phyloP scores from a whole-genome alignment of 768 basidiomycete species.

The Psilocybe cyanescens region DNA sequence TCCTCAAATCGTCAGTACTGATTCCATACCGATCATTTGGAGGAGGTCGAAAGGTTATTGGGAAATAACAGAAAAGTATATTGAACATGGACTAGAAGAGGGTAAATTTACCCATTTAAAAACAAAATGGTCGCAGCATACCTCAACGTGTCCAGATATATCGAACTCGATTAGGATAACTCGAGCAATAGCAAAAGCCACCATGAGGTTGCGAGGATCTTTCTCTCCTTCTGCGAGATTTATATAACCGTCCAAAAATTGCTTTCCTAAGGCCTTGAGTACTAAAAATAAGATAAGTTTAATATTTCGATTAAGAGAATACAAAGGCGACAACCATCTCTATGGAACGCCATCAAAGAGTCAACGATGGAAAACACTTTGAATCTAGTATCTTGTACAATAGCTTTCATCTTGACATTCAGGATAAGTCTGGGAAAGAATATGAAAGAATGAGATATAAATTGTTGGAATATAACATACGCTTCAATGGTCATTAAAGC shows the following conservation, averaged over 20 bases:
- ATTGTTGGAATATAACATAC: conserved; percentile 30
- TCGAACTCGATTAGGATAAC: conserved; percentile 91
- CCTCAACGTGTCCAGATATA: conserved; percentile 74
- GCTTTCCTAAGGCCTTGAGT: conserved; percentile 70
- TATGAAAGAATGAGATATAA: conserved; percentile 2
- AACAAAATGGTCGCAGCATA: conserved; percentile 33
- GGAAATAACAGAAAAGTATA: conserved; percentile 97
- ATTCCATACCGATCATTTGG: conserved; percentile 95
- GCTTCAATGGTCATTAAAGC: conserved; percentile 65
- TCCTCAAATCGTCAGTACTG: conserved; percentile 82
- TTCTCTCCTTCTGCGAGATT: conserved; percentile 93
- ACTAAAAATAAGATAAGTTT: conserved; percentile 39
- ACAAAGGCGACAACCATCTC: conserved; percentile 52
- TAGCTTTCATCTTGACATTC: conserved; percentile 79
- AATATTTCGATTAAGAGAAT: neutral
- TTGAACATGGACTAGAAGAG: conserved; percentile 80
- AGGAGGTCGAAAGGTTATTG: conserved; percentile 94
- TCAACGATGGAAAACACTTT: conserved; percentile 84
- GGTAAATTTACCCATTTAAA: conserved; percentile 1
- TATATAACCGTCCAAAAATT: conserved; percentile 79
- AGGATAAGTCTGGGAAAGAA: conserved; percentile 61
- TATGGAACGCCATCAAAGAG: conserved; percentile 69
- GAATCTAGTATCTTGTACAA: conserved; percentile 84
- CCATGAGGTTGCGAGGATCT: conserved; percentile 90
- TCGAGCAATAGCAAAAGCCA: conserved; percentile 88